A percentile compares a stretch with the other conserved stretches of the same genome.
These are phyloP conservation scores for Tricholoma matsutake DNA, from an alignment of 768 basidiomycete species.

Conservation along the genomic window DNA sequence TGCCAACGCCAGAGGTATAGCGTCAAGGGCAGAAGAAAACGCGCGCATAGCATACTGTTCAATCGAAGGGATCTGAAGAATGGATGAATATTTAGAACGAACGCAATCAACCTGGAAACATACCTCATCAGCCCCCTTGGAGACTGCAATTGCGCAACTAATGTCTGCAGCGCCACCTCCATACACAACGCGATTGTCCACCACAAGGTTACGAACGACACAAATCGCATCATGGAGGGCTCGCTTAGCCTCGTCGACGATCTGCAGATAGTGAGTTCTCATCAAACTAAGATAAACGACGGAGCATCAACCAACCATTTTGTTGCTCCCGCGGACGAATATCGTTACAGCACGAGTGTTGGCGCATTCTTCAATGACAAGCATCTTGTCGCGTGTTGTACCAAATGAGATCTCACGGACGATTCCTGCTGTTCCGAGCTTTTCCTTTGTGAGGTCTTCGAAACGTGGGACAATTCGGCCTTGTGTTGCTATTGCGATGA, in stretches of 20 bases:
- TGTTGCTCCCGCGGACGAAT: constrained; percentile 96
- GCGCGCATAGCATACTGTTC: constrained; percentile 99
- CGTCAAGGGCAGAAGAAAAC: constrained; percentile 93
- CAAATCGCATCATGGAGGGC: constrained; percentile 98
- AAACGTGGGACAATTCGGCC: constrained; percentile 98
- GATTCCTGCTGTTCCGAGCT: constrained; percentile 90
- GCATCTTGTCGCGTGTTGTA: constrained; percentile 98
- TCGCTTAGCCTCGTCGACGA: constrained; percentile 98
- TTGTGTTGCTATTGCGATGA: constrained; percentile 97
- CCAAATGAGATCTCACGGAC: constrained; percentile 96
- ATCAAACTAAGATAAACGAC: neutral
- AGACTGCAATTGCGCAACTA: constrained; percentile 88
- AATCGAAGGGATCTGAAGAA: constrained; percentile 80
- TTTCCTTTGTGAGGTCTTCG: constrained; percentile 88
- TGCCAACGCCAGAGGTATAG: constrained; percentile 93
- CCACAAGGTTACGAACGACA: constrained; percentile 91
- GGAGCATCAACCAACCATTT: constrained; percentile 67
- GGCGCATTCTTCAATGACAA: constrained; percentile 98
- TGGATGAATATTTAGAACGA: neutral
- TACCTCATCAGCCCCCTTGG: constrained; percentile 93
- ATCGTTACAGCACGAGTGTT: constrained; percentile 96
- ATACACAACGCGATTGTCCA: constrained; percentile 96
- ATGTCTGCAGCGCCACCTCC: constrained; percentile 99
- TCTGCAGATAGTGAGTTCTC: constrained; percentile 44
- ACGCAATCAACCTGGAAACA: constrained; percentile 13